Base-by-base conservation (phyloP, 2,329 filamentous ascomycete species). In the Cordyceps farinosa region DNA sequence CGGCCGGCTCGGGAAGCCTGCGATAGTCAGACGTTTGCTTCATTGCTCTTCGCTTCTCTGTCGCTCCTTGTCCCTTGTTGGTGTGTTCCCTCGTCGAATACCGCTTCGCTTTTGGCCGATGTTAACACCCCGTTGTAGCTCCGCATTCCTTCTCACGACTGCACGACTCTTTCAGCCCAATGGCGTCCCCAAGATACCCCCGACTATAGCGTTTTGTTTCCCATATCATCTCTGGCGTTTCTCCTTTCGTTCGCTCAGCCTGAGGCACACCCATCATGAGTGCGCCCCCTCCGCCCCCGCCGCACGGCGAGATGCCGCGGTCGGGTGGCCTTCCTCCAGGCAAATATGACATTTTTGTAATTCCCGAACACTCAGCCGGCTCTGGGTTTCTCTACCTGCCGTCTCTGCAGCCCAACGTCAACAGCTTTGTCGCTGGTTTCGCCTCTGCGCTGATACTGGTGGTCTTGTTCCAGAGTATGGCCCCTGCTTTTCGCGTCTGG, bases 341-440 rank as follows among this genome's bases (percentile, higher is more conserved):
- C 62, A 96, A 95, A 74, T 98, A 97, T 77, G 94, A 98, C 79
- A 96, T 98, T 73, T 97, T 97, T 79, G 90, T 97, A 74, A 93
- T 98, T 71, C 94, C 94, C 8, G 91, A 93, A 53, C 92, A 97
- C 75, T 94, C 92, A 11, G 84, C 93, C 7, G 94, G 94, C 60
- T 87, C 88, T 0, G 94, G 94, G 40, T 97, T 97, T 76, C 81
- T 98, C 34, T 97, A 98, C 75, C 85, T 98, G n/a, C 94, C 94
- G 0, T 97, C 93, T 0, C 77, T 98, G 66, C 85, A 89, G 72
- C 90, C 91, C 27, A 91, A 95, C 71, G 83, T 89, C 71, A 97
- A 97, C 76, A 96, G 91, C 77, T 98, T 97, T 75, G 83, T 92
- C 29, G 92, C 93, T 3, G 94, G 94, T 34, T 92, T 92, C 69